Percentiles rank a stretch among this genome's conserved stretches.
Conservation (phyloP, 148 eudicot species). For the Arbutus unedo region DNA sequence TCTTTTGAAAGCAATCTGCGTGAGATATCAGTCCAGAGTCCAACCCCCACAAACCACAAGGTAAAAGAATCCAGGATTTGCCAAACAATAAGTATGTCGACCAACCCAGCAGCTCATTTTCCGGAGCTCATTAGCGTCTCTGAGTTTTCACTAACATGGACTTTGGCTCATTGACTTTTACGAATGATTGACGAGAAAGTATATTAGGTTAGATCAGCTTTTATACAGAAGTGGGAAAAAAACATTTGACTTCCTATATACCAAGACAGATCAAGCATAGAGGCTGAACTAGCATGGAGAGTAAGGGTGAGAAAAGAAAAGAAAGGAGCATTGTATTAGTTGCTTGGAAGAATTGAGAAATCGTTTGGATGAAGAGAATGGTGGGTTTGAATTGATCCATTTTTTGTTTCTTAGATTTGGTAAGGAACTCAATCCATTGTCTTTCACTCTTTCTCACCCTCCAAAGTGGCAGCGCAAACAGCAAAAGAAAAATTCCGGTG, state of each 20-base stretch:
- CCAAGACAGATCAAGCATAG: background rate
- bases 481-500: background rate
- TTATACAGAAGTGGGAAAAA: background rate
- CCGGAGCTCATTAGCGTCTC: background rate
- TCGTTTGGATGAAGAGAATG: background rate
- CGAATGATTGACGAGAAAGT: background rate
- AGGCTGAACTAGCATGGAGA: background rate
- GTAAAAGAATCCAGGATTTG: background rate
- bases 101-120: conserved; percentile 5
- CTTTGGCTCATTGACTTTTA: background rate
- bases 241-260: background rate
- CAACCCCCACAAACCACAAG: background rate
- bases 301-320: background rate
- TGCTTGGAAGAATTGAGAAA: background rate
- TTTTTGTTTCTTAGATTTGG: background rate
- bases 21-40: background rate
- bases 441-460: background rate
- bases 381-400: background rate
- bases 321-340: background rate
- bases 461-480: background rate
- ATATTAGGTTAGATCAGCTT: background rate
- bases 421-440: background rate
- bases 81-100: background rate
- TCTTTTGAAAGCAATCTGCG: background rate
- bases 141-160: background rate